Evolutionary conservation across 1,284 basidiomycete genomes (phyloP), one percentile per base, ranked within the genome.

Genomic region (Ganoderma lingzhi): DNA sequence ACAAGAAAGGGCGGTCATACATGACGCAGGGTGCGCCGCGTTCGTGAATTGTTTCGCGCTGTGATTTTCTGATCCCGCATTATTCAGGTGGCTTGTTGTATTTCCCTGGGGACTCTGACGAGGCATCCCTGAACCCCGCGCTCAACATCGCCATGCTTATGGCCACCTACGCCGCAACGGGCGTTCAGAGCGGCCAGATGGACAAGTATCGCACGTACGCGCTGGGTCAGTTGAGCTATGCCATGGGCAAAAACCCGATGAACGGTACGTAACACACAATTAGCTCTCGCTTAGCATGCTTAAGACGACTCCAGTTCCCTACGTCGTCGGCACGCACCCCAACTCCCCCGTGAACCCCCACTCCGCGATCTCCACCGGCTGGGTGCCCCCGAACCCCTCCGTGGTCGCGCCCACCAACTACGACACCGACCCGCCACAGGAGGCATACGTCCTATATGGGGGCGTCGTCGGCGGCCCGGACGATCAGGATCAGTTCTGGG

Each of bases 341-440:
- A 97, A 97, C 81, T 93, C 95, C 28, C 95, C 96, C 0, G 81
- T 87, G 62, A 97, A 97, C 79, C 96, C 96, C 0, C 95, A 97
- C 78, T 95, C 93, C 8, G 96, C 94, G 1, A 85, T 93, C 80
- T 93, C 96, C 0, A 93, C 92, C 65, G 96, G 96, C 51, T 96
- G 94, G 0, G 63, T 73, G 8, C 74, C 76, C 1, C 84, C 90
- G 71, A 84, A 91, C 74, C 86, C 94, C 68, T 63, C 63, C 19
- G 48, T 41, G 17, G 4, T 28, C 45, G 61, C 68, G 10, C 72
- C 72, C 12, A 81, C 76, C 51, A 80, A 87, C 61, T 92, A 98
- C 74, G 89, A 97, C 77, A 92, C 87, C 5, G 86, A 85, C 53
- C 96, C 96, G 0, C 82, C 82, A 9, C 80, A 88, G 67, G 91